Evolutionary conservation across 805 yeast genomes (phyloP), one percentile per base, ranked within the genome.

Genomic region (Soucietia sequanensis): DNA sequence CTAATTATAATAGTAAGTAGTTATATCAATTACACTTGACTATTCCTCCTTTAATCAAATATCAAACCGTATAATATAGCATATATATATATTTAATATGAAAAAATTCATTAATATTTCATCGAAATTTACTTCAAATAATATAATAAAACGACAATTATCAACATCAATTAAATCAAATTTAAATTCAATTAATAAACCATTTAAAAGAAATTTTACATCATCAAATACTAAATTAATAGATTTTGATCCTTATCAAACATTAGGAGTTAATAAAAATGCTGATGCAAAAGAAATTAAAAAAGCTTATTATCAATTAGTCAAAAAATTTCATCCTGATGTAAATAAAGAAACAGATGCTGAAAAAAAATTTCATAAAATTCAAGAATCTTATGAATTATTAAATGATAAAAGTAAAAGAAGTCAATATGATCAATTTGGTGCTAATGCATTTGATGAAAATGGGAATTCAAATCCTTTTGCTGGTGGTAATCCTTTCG

Each of bases 311-410:
- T 89, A 89, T 58, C 83, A 88, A 53, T 68, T 93, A 44, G 99
- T 97, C 11, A 93, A 93, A 61, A 77, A 91, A 58, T 89, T 70
- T 60, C 99, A 93, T 61, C 99, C 99, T 0, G 99, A 93, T 66
- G 86, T 93, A 29, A 93, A 91, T 61, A 93, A 91, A 61, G 96
- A 86, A 44, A 76, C 78, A 17, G 91, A 76, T 13, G 93, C 98
- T 0, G 95, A 91, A 50, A 78, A 79, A 54, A 80, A 80, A 59
- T 93, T 93, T 66, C 98, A 93, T 54, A 87, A 85, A 51, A 76
- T 93, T 45, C 98, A 91, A 56, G 93, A 85, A 44, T 95, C 97
- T 1, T 93, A 95, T 55, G 99, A 93, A 61, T 78, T 93, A 23
- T 70, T 93, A 52, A 80, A 88, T 29, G 95, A 89, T 57, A 84